These are phyloP conservation scores for Brassica napus DNA, from an alignment of 345 rosid genomes.

Conservation along the genomic window DNA sequence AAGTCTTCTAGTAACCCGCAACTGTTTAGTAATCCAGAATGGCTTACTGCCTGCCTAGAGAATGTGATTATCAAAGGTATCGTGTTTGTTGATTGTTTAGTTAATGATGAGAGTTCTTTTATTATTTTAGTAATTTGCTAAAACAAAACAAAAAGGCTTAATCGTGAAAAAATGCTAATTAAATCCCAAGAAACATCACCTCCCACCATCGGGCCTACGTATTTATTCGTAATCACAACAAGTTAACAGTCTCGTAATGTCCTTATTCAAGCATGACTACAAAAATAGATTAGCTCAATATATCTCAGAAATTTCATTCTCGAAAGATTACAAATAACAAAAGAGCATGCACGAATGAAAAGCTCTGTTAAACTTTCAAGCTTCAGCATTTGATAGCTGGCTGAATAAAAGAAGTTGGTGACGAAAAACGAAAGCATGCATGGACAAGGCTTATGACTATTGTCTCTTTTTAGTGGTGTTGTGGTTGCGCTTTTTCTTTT, in stretches of 20 bases:
- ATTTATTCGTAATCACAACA: not conserved
- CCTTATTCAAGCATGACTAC: not conserved
- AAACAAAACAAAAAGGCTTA: not conserved
- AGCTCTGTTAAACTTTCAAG: not conserved
- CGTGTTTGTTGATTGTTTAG: not conserved
- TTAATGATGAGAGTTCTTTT: not conserved
- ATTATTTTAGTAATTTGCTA: not conserved
- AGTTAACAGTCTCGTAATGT: not conserved
- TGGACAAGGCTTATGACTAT: not conserved
- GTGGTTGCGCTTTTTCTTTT: not conserved
- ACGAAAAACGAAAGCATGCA: not conserved
- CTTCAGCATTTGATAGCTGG: not conserved
- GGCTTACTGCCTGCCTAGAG: not conserved
- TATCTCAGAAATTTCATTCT: not conserved
- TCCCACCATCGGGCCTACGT: not conserved
- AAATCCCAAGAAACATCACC: not conserved
- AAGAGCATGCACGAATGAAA: not conserved
- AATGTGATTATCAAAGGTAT: not conserved
- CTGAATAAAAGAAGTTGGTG: not conserved
- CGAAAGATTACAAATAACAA: not conserved
- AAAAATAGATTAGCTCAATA: not conserved
- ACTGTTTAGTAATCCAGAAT: not conserved
- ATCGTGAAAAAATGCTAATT: not conserved
- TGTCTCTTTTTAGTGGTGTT: not conserved
- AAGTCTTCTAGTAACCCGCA: not conserved